phyloP scores from a whole-genome alignment of 2,329 filamentous ascomycete genomes.

The Coniochaeta ligniaria region DNA sequence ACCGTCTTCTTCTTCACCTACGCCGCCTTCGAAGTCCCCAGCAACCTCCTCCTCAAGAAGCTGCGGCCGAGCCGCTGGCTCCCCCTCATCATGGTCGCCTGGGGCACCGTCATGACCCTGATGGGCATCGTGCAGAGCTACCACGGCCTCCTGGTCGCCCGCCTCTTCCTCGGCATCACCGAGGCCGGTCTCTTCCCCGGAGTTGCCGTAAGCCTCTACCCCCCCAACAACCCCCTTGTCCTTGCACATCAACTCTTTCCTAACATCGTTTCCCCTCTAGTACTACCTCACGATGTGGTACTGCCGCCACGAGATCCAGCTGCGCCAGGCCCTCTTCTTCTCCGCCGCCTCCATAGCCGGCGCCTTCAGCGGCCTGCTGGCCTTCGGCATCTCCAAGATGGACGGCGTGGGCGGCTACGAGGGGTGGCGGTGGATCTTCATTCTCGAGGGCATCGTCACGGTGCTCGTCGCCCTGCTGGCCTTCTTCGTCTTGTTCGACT shows the following conservation, averaged over 20 bases:
- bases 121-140: slow-evolving; percentile 46
- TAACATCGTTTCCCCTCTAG: slow-evolving; percentile 12
- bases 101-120: slow-evolving; percentile 39
- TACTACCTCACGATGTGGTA: slow-evolving; percentile 55
- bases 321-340: slow-evolving; percentile 68
- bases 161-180: slow-evolving; percentile 55
- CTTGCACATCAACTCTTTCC: neutral
- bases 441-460: slow-evolving; percentile 32
- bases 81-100: slow-evolving; percentile 66
- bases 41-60: slow-evolving; percentile 69
- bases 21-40: slow-evolving; percentile 67
- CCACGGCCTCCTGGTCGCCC: slow-evolving; percentile 36
- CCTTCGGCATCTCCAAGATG: slow-evolving; percentile 65
- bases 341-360: slow-evolving; percentile 74
- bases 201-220: slow-evolving; percentile 35
- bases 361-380: slow-evolving; percentile 66
- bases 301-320: slow-evolving; percentile 46
- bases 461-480: slow-evolving; percentile 54
- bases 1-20: slow-evolving; percentile 78
- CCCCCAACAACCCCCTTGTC: neutral
- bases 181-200: slow-evolving; percentile 63
- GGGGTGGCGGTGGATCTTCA: slow-evolving; percentile 61
- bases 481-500: slow-evolving; percentile 72
- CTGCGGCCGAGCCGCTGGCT: slow-evolving; percentile 69
- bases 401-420: slow-evolving; percentile 51